Base-by-base conservation (phyloP, 331 rosid genomes). In the Malus hybrid region DNA sequence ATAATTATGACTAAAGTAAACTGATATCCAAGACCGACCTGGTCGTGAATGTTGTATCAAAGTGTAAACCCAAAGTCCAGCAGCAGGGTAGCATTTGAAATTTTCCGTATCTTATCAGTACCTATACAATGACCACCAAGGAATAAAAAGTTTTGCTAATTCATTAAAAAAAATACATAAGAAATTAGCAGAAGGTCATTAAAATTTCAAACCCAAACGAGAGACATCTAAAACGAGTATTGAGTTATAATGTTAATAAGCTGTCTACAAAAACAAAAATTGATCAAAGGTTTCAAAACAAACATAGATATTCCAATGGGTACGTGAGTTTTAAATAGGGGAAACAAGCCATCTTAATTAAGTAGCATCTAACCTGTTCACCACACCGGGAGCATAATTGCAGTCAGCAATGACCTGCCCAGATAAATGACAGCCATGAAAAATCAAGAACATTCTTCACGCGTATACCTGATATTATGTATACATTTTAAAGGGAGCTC, bases 401-500 rank as follows among this genome's bases (percentile, higher is more conserved):
- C 87, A 80, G 81, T 87, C 93, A 80, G 94, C 94, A 34, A 70
- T 60, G 36, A 93, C 93, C 96, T 93, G 82, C 80, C 81, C 54
- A 81, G 57, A 74, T 64, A 52, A 70, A 60, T 29, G 60, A 55
- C 74, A 83, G 70, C 55, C 19, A 56, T 13, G 33, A 74, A 59
- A 71, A 72, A 52, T 62, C 64, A 60, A 31, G 52, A 39, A 42
- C 29, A 55, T 19, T 16, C 1, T n/a, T n/a, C n/a, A n/a, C n/a
- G n/a, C n/a, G n/a, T n/a, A n/a, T n/a, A n/a, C n/a, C n/a, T n/a
- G n/a, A n/a, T n/a, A n/a, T n/a, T n/a, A n/a, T n/a, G n/a, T n/a
- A n/a, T n/a, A n/a, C n/a, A n/a, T n/a, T n/a, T n/a, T n/a, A n/a
- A n/a, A n/a, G n/a, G n/a, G n/a, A n/a, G n/a, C n/a, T n/a, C n/a